Evolutionary conservation across 148 eudicot species (phyloP), one percentile per base, ranked within the genome.

Genomic region (Cornus controversa): DNA sequence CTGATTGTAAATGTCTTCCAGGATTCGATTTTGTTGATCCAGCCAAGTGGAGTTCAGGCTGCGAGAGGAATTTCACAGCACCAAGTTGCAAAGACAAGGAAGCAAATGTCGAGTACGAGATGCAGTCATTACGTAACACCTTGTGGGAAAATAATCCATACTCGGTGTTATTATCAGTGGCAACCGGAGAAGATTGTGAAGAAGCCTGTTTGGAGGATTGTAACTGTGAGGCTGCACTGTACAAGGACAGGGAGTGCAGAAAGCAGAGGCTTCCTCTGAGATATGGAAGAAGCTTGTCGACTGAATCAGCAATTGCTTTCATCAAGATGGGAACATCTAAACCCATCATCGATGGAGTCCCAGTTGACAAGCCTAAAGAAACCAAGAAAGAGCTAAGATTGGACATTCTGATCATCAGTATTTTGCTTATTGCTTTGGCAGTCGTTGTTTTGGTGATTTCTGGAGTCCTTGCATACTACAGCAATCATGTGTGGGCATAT

Each of bases 201-300:
- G 0, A 64, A n/a, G 77, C 78, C 5, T 84, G 87, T 57, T 16
- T 75, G 5, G 75, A 71, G 15, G 87, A 84, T 37, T 81, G 87
- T 36, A 75, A 71, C 54, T 85, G 87, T 54, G 87, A 79, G 7
- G 82, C 77, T 2, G 82, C 87, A 0, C 2, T 84, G 0, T 84
- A 45, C 66, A 27, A 40, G 10, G 76, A 63, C 0, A 23, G 40
- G 0, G 1, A 6, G 0, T 85, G 87, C 79, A 34, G 6, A 65
- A 75, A 78, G 77, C 82, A 72, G 54, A 72, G 65, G 78, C 80
- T 85, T 24, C 87, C 87, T 4, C 8, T 85, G 69, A 81, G 73
- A 27, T 78, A 75, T 62, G 82, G 80, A 37, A 78, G 78, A 68
- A 67, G 67, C 34, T 3, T 9, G 5, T 0, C 24, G 16, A 13